These are phyloP conservation scores for Scleromitrula shiraiana DNA, from an alignment of 2,329 filamentous ascomycete species.

Conservation along the genomic window DNA sequence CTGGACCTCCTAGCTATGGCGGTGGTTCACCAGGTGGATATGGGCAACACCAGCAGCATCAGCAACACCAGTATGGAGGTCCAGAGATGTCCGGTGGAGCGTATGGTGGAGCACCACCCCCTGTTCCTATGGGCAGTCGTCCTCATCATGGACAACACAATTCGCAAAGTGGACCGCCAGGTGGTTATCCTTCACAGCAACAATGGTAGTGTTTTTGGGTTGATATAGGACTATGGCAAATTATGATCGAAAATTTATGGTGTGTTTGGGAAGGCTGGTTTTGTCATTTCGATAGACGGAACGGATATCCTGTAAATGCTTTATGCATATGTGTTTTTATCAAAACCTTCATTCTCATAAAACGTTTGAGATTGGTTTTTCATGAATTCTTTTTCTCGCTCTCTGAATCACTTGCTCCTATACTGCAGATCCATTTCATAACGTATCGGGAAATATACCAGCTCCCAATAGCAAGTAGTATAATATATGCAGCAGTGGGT, in stretches of 20 bases:
- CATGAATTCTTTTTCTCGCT: slow-evolving; percentile 16
- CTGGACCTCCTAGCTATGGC: slow-evolving; percentile 14
- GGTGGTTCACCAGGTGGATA: slow-evolving; percentile 10
- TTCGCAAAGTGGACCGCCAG: slow-evolving; percentile 8
- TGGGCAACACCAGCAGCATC: slow-evolving; percentile 3
- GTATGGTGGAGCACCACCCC: slow-evolving; percentile 5
- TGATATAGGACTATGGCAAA: neutral
- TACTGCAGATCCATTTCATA: slow-evolving; percentile 16
- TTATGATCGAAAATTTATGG: neutral
- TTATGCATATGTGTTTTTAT: neutral
- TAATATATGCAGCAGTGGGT: slow-evolving; percentile 62
- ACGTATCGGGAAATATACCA: slow-evolving; percentile 26
- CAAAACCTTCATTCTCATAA: neutral
- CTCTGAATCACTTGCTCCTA: slow-evolving; percentile 7
- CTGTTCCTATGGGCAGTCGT: slow-evolving; percentile 6
- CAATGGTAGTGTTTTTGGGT: slow-evolving; percentile 2
- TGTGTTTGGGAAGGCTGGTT: neutral
- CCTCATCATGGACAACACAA: slow-evolving; percentile 10
- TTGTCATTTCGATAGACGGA: neutral
- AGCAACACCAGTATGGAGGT: slow-evolving; percentile 2
- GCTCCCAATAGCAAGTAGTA: slow-evolving; percentile 44
- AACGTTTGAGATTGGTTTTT: no score
- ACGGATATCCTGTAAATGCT: slow-evolving; percentile 7
- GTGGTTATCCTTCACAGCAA: slow-evolving; percentile 6
- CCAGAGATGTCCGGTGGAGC: slow-evolving; percentile 4